Evolutionary conservation across 78 protist species (phyloP).

Genomic region (Salpingoeca rosetta): DNA sequence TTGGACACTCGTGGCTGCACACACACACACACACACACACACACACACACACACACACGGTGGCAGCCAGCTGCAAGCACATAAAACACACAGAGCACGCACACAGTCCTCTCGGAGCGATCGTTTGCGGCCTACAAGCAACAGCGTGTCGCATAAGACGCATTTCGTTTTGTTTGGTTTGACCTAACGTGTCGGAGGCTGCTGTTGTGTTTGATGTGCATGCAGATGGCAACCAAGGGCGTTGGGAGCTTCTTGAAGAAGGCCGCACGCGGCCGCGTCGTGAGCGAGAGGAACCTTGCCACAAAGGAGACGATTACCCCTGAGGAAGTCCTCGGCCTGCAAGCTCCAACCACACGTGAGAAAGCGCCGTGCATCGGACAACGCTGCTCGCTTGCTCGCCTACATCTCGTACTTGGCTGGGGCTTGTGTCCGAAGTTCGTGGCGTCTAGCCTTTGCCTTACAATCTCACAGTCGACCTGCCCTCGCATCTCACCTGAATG

Average conservation of each 20-base stretch:
- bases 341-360: background rate
- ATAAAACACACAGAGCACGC: background rate
- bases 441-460: background rate
- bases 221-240: background rate
- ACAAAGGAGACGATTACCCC: slow-evolving; percentile 1
- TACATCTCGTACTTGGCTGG: background rate
- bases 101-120: background rate
- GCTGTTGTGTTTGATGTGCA: background rate
- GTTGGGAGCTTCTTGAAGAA: background rate
- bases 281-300: background rate
- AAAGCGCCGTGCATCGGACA: background rate
- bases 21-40: too few relatives aligned
- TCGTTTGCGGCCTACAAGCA: background rate
- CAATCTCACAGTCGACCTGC: background rate
- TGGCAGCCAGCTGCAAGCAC: background rate
- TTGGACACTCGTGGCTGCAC: too few relatives aligned
- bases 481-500: background rate
- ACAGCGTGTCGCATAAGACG: background rate
- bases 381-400: background rate
- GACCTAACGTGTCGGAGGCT: background rate
- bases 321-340: background rate
- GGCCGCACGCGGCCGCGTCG: background rate
- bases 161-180: background rate
- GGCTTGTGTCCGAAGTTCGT: background rate
- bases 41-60: background rate